Evolutionary conservation across 139 green algal genomes (phyloP).

Genomic region (Chlamydomonas incerta): DNA sequence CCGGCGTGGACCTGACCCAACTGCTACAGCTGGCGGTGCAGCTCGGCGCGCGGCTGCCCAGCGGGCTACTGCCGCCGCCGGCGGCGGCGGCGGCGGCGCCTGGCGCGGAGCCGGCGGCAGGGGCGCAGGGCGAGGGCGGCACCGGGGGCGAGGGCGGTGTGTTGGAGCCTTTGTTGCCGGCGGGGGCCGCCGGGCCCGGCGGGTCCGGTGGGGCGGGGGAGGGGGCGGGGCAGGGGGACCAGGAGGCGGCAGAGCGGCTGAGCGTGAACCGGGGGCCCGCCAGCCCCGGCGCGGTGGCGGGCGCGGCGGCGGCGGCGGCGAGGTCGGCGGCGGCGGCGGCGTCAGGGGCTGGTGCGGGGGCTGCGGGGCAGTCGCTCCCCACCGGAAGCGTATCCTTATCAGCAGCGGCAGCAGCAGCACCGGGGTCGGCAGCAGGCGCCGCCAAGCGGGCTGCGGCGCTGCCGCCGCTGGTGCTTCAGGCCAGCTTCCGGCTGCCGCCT

Average conservation of each 20-base stretch:
- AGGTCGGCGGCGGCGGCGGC: background rate
- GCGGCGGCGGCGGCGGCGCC: background rate
- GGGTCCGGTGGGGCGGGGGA: background rate
- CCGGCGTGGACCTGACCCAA: background rate
- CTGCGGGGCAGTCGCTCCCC: too few species aligned
- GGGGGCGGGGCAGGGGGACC: background rate
- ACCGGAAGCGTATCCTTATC: too few species aligned
- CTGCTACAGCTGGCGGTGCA: background rate
- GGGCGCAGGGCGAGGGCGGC: background rate
- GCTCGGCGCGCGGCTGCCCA: background rate
- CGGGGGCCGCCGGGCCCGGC: background rate
- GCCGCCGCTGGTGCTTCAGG: background rate
- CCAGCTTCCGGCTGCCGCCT: background rate
- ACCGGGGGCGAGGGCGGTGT: background rate
- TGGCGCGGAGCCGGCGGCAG: background rate
- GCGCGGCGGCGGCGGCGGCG: background rate
- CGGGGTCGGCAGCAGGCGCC: too few species aligned
- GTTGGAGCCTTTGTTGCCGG: background rate
- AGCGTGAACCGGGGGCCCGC: too few species aligned
- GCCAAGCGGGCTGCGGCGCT: background rate
- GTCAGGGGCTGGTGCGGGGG: too few species aligned
- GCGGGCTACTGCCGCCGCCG: background rate
- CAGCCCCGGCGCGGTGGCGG: background rate
- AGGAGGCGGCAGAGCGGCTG: background rate
- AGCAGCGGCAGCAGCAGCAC: background rate